phyloP scores from a whole-genome alignment of 2,329 filamentous ascomycete species.

The Nakataea oryzae region DNA sequence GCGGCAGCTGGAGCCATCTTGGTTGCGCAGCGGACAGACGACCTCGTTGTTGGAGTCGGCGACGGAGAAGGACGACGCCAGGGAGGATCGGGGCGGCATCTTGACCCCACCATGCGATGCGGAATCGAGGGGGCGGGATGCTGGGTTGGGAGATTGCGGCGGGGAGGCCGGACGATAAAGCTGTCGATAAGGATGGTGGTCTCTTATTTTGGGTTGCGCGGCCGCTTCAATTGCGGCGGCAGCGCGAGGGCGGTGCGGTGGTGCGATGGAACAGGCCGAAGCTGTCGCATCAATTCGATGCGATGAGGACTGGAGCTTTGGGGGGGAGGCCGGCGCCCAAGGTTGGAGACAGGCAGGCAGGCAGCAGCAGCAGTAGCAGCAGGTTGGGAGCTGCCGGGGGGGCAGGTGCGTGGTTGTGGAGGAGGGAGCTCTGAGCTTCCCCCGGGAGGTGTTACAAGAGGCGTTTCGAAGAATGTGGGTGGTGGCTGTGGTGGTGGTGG shows the following conservation, averaged over 20 bases:
- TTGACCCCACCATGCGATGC: slow-evolving; percentile 47
- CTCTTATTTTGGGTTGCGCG: not conserved
- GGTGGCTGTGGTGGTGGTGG: slow-evolving; percentile 11
- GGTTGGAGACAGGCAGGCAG: too few species aligned
- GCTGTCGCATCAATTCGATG: slow-evolving; percentile 12
- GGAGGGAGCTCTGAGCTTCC: slow-evolving; percentile 25
- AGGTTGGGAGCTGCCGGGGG: not conserved
- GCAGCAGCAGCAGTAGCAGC: too few species aligned
- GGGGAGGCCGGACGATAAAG: slow-evolving; percentile 7
- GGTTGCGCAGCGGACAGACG: slow-evolving; percentile 88
- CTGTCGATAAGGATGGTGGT: slow-evolving; percentile 14
- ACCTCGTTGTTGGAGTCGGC: slow-evolving; percentile 86
- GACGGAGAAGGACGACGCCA: slow-evolving; percentile 86
- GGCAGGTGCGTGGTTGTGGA: slow-evolving; percentile 10
- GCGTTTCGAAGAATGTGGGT: slow-evolving; percentile 27
- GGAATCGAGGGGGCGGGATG: slow-evolving; percentile 5
- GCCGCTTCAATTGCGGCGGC: slow-evolving; percentile 17
- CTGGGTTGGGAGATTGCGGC: not conserved
- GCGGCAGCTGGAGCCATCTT: slow-evolving; percentile 92
- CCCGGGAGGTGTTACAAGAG: slow-evolving; percentile 30
- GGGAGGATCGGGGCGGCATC: slow-evolving; percentile 82
- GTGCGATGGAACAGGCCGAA: slow-evolving; percentile 14
- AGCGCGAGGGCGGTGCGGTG: not conserved
- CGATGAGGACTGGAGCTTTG: not conserved
- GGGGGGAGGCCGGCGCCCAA: not conserved